Evolutionary conservation across 208 protist species (phyloP).

Genomic region (Phytomonas sp.): DNA sequence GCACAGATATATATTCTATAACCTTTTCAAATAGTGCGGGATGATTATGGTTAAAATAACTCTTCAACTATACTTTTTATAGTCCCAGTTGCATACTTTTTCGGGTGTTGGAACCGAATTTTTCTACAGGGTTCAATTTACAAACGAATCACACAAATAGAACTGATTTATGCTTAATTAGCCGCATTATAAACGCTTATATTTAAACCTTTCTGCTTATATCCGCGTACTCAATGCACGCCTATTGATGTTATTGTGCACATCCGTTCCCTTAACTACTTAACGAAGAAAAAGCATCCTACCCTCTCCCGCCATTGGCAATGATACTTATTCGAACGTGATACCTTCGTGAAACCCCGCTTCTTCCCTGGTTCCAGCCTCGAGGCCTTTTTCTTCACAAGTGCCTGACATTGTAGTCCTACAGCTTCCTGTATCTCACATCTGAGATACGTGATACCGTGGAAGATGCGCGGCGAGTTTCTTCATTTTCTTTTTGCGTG

Average conservation of each 20-base stretch:
- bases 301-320: neutral
- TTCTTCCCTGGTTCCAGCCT: neutral
- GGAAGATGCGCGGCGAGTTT: neutral
- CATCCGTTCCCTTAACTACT: neutral
- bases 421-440: neutral
- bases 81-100: neutral
- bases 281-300: neutral
- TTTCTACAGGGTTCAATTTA: slow-evolving; percentile 1
- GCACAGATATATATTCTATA: neutral
- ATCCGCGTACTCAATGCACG: neutral
- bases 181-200: neutral
- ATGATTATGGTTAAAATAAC: slow-evolving; percentile 4
- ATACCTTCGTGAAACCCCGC: neutral
- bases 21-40: neutral
- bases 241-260: neutral
- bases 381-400: neutral
- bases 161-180: slow-evolving; percentile 1
- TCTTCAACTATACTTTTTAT: neutral
- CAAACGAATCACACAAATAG: neutral
- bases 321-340: neutral
- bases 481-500: neutral
- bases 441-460: neutral
- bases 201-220: neutral
- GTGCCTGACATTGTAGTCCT: neutral
- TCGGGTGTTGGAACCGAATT: neutral